These are phyloP conservation scores for Prunus fruticosa DNA, from an alignment of 306 rosid genomes.

Conservation along the genomic window DNA sequence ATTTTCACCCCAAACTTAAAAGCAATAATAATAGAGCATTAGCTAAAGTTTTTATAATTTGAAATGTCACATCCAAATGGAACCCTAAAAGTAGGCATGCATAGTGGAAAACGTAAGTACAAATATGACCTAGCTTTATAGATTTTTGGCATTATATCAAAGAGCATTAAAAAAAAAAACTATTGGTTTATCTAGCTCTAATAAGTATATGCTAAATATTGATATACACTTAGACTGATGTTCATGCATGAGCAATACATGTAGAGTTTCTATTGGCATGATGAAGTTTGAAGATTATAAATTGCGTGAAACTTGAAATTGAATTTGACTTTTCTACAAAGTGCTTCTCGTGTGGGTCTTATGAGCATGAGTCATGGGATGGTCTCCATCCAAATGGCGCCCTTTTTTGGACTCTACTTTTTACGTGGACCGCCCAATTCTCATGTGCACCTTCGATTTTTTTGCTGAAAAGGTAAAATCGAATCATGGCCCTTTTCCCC, in stretches of 20 bases:
- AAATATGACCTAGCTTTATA: not conserved
- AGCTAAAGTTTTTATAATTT: not conserved
- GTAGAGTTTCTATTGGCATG: conserved; percentile 18
- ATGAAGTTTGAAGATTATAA: not conserved
- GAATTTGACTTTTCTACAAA: conserved; percentile 27
- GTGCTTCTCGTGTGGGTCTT: not conserved
- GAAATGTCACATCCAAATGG: not conserved
- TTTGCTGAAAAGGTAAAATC: conserved; percentile 22
- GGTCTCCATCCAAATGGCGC: conserved; percentile 32
- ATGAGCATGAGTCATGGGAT: conserved; percentile 26
- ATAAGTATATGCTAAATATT: conserved; percentile 19
- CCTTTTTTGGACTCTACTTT: conserved; percentile 38
- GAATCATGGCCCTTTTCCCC: conserved; percentile 34
- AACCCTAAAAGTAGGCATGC: not conserved
- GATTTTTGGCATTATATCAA: not conserved
- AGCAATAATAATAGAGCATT: not conserved
- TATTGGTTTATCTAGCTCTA: conserved; percentile 9
- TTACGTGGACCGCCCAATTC: conserved; percentile 63
- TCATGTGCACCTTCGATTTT: conserved; percentile 38
- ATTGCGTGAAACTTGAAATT: not conserved
- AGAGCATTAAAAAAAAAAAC: conserved; percentile 30
- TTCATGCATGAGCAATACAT: not conserved
- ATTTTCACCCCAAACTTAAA: not conserved
- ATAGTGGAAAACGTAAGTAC: not conserved
- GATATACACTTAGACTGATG: conserved; percentile 12